Percentiles rank a stretch among this genome's conserved stretches.
Conservation (phyloP, 306 rosid species). For the Prunus persica region DNA sequence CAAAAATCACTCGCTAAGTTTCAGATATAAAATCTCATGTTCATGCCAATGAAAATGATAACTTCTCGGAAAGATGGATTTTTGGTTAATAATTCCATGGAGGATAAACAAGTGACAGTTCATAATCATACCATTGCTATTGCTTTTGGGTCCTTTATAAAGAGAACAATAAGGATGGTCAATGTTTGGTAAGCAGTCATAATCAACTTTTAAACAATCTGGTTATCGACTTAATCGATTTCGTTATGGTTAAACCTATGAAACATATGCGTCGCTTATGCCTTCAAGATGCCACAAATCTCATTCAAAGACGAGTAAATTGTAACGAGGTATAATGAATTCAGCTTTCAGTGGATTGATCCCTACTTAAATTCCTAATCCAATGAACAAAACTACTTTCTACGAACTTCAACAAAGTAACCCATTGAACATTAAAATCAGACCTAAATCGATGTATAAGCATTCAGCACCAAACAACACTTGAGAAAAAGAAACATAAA, state of each 20-base stretch:
- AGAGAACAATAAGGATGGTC: background rate
- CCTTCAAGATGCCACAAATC: background rate
- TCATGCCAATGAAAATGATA: too few relatives aligned
- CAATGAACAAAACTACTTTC: background rate
- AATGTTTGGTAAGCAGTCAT: constrained; percentile 12
- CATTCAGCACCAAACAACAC: background rate
- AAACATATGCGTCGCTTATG: background rate
- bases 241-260: background rate
- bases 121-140: constrained; percentile 10
- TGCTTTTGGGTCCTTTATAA: background rate
- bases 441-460: background rate
- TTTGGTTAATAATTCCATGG: background rate
- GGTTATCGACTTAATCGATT: too few relatives aligned
- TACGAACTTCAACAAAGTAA: background rate
- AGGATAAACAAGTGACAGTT: background rate
- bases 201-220: background rate
- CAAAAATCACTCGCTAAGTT: too few relatives aligned
- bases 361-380: background rate
- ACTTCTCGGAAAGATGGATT: background rate
- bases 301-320: background rate
- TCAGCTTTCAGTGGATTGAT: background rate
- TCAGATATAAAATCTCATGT: too few relatives aligned
- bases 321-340: background rate
- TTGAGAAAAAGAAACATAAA: background rate
- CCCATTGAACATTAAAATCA: too few relatives aligned